Percentiles rank a stretch among this genome's conserved stretches.
Evolutionary conservation across 345 rosid species (phyloP).

Genomic region (Arabidopsis arenosa): DNA sequence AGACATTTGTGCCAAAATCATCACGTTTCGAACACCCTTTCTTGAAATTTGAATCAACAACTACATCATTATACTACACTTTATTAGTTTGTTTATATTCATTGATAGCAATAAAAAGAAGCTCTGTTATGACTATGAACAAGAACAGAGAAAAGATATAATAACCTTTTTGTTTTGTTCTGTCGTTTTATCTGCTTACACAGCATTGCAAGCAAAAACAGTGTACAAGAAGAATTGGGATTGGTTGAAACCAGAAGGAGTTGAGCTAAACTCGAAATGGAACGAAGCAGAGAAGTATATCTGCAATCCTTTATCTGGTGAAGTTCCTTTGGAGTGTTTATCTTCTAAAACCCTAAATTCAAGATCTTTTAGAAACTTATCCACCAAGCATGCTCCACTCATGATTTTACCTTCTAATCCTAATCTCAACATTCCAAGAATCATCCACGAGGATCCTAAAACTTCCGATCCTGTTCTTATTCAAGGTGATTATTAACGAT

Average conservation of each 20-base stretch:
- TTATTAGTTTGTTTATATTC: not conserved
- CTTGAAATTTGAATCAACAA: not conserved
- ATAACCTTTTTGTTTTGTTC: not conserved
- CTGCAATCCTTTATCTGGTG: conserved; percentile 84
- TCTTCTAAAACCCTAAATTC: conserved; percentile 71
- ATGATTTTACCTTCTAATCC: conserved; percentile 52
- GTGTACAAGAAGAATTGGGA: conserved; percentile 54
- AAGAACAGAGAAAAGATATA: not conserved
- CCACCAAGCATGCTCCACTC: conserved; percentile 72
- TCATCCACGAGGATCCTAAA: conserved; percentile 6
- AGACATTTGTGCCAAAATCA: not conserved
- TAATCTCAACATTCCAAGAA: conserved; percentile 38
- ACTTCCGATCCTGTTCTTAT: not conserved
- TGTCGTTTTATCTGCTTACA: conserved; percentile 36
- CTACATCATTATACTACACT: not conserved
- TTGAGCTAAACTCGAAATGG: conserved; percentile 84
- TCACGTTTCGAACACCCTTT: not conserved
- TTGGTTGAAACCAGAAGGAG: conserved; percentile 68
- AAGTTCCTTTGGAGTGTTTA: conserved; percentile 84
- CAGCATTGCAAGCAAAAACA: conserved; percentile 79
- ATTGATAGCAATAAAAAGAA: not conserved
- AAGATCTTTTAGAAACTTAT: conserved; percentile 60
- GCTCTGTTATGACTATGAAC: not conserved
- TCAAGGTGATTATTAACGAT: conserved; percentile 21
- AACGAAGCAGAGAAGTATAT: conserved; percentile 91